Conservation (phyloP, 495 filamentous ascomycete species). For the Talaromyces liani region DNA sequence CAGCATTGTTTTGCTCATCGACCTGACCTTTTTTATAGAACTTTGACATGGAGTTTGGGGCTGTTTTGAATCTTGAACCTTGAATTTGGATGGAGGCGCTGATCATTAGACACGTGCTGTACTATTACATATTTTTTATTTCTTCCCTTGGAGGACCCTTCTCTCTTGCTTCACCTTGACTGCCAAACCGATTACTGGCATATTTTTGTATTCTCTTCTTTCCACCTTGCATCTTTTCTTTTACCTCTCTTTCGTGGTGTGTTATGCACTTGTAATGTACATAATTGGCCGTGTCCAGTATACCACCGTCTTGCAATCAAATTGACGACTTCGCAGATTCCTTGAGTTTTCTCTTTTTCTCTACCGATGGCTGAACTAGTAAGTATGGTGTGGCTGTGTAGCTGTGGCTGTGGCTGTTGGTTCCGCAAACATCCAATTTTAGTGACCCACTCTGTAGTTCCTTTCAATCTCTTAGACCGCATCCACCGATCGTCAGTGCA, state of each 20-base stretch:
- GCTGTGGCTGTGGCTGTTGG: background rate
- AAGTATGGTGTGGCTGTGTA: background rate
- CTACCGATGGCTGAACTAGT: background rate
- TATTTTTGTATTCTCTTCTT: background rate
- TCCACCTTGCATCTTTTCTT: slow-evolving; percentile 11
- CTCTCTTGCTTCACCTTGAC: background rate
- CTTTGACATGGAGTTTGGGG: slow-evolving; percentile 1
- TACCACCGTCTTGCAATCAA: background rate
- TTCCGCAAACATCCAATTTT: background rate
- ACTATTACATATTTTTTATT: background rate
- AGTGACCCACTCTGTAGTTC: background rate
- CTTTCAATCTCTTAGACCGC: too few relatives aligned
- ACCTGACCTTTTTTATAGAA: slow-evolving; percentile 2
- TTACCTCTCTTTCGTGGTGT: slow-evolving; percentile 25
- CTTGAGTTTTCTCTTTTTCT: background rate
- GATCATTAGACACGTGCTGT: background rate
- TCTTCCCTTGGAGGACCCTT: background rate
- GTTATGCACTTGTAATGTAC: slow-evolving; percentile 22
- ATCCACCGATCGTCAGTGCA: background rate
- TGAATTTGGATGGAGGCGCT: slow-evolving; percentile 11
- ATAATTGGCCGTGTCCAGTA: background rate
- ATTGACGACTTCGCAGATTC: background rate
- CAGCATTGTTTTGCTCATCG: slow-evolving; percentile 8
- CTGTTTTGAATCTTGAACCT: background rate
- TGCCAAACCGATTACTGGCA: background rate